phyloP scores from a whole-genome alignment of 768 basidiomycete species.

The Tulasnella sp. region DNA sequence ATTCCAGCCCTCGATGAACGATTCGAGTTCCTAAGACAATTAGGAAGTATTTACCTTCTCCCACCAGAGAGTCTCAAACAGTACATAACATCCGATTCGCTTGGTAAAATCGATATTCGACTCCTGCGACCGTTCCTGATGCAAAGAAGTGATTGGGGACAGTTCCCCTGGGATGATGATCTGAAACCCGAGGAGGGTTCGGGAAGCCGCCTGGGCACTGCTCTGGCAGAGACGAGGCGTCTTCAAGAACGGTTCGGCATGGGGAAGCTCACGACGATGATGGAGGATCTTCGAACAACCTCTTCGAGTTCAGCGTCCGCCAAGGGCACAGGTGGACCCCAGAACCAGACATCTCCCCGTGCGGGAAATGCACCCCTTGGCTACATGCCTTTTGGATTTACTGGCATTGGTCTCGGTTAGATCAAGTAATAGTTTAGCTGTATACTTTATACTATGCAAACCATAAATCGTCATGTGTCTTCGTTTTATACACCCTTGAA shows the following conservation, averaged over 20 bases:
- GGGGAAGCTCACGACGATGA: constrained; percentile 66
- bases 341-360: neutral
- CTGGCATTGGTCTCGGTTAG: neutral
- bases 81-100: constrained; percentile 87
- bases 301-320: neutral
- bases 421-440: neutral
- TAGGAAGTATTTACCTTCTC: constrained; percentile 94
- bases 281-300: constrained; percentile 49
- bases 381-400: neutral
- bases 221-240: constrained; percentile 29
- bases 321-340: neutral
- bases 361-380: neutral
- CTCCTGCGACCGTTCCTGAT: constrained; percentile 84
- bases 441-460: neutral
- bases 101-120: constrained; percentile 77
- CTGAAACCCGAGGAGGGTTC: neutral
- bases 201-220: neutral
- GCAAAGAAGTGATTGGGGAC: constrained; percentile 80
- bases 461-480: neutral
- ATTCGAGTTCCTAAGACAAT: constrained; percentile 94
- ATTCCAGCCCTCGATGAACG: constrained; percentile 80
- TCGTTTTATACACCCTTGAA: constrained; percentile 61
- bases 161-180: constrained; percentile 71
- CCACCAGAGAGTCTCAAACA: constrained; percentile 89
- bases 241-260: constrained; percentile 50